Evolutionary conservation across 1,284 basidiomycete species (phyloP), one percentile per base, ranked within the genome.

Genomic region (Pseudozyma hubeiensis): DNA sequence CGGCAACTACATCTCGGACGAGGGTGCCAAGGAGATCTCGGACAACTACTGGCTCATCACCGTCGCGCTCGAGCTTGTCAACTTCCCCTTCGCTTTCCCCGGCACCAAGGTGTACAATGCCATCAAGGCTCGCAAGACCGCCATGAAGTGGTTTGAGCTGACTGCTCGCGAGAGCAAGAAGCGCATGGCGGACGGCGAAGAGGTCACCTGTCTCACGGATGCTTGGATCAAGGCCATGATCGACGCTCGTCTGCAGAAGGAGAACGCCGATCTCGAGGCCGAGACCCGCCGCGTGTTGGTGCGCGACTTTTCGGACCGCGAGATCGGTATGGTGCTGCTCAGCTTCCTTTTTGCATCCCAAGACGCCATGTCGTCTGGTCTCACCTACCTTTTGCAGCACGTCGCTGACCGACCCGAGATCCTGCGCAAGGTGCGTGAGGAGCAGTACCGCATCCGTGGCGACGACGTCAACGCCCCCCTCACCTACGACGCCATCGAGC

Each of bases 31-130:
- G 35, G 91, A 93, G 84, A 94, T 99, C 82, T 92, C 89, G 82
- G 91, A 93, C 76, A 94, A 94, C 85, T 99, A 98, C 87, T 99
- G 96, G 96, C 88, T 89, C 68, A 97, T 99, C 85, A 98, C 96
- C 16, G 87, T 90, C 77, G 93, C 96, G 1, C 91, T 99, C 47
- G 94, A 99, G 85, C 91, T 99, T 61, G 96, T 99, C 88, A 99
- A 99, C 88, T 99, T 99, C 88, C 96, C 96, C 29, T 87, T 99
- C 70, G 91, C 78, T 9, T 70, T 84, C 50, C 81, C 83, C 2
- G 97, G 97, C 34, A 99, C 96, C 62, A 98, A 98, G 85, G 90
- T 98, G 53, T 99, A 93, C 87, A 92, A 91, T 73, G 96, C 96
- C 2, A 92, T 96, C 80, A 90, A 97, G 86, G 93, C 94, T 6